Evolutionary conservation across 2,329 filamentous ascomycete species (phyloP), one percentile per base, ranked within the genome.

Genomic region (Epichloe uncinata): DNA sequence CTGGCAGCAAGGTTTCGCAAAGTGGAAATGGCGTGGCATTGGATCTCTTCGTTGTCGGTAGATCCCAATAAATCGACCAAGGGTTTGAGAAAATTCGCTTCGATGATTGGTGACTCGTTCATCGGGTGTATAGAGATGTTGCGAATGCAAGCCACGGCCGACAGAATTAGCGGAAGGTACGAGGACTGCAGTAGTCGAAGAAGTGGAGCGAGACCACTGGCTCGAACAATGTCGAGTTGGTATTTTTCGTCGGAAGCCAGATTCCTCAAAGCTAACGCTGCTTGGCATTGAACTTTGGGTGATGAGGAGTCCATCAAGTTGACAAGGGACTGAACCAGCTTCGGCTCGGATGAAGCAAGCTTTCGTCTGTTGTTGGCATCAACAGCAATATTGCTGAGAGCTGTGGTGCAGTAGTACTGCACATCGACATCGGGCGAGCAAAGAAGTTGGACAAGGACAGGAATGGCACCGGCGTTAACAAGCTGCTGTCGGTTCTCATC

Each of bases 371-470:
- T 97, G 61, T 82, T 85, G 43, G 85, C 78, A 64, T 98, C 93
- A 49, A 98, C 93, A 6, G 93, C 93, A 59, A 98, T 98, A 67
- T 98, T 98, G 75, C 91, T 97, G 52, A 98, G 79, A 12, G 93
- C 93, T 4, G 93, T 98, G 16, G 93, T 98, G 72, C 93, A 98
- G 70, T 98, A 98, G 70, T 98, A 98, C 70, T 98, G 93, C 34
- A 98, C 93, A 63, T 98, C 93, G 57, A 96, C 90, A 62, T 98
- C 93, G 52, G 84, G 73, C 26, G 93, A 97, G 8, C 87, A 89
- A 43, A 98, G 82, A 22, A 98, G 81, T 63, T 96, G 89, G 40
- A 98, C 93, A 26, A 98, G 81, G 8, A 98, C 91, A 5, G 93
- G 93, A 56, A 98, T 96, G n/a, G 93, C 93, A 55, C 91, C 91